phyloP scores from a whole-genome alignment of 208 protist species.

The Vickermania ingenoplastis region DNA sequence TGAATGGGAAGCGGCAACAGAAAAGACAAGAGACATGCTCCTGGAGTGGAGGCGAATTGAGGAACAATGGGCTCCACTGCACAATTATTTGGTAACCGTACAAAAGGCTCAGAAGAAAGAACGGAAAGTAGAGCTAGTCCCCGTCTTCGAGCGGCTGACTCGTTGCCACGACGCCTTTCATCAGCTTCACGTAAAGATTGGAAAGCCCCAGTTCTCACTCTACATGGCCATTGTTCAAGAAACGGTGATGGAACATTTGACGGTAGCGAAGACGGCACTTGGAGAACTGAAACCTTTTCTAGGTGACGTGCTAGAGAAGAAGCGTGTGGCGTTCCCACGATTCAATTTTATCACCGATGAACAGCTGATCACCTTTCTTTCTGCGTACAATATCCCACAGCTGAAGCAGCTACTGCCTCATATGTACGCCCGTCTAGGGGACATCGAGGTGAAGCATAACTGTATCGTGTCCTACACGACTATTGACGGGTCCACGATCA shows the following conservation, averaged over 20 bases:
- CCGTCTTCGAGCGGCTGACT: constrained; percentile 6
- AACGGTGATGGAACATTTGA: constrained; percentile 84
- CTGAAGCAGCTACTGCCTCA: constrained; percentile 43
- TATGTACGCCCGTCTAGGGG: constrained; percentile 51
- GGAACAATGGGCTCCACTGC: constrained; percentile 26
- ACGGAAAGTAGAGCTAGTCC: constrained; percentile 1
- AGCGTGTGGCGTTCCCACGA: constrained; percentile 82
- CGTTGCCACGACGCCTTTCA: constrained; percentile 15
- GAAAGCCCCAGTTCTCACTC: constrained; percentile 79
- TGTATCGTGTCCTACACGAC: constrained; percentile 31
- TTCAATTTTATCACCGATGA: constrained; percentile 91
- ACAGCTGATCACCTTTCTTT: constrained; percentile 76
- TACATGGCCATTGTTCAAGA: constrained; percentile 89
- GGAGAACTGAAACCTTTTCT: constrained; percentile 87
- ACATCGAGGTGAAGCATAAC: constrained; percentile 27
- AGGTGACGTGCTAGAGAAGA: constrained; percentile 85
- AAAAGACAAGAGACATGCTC: constrained; percentile 47
- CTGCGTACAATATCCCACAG: constrained; percentile 24
- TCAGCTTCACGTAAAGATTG: constrained; percentile 27
- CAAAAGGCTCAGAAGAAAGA: constrained; percentile 5
- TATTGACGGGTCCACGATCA: constrained; percentile 39
- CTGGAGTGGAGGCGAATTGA: constrained; percentile 33
- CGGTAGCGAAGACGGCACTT: constrained; percentile 72
- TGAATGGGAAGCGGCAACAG: constrained; percentile 64
- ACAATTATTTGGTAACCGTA: constrained; percentile 12